A percentile compares a stretch with the other conserved stretches of the same genome.
Conservation (phyloP, 306 rosid species). For the Cucumis melo region DNA sequence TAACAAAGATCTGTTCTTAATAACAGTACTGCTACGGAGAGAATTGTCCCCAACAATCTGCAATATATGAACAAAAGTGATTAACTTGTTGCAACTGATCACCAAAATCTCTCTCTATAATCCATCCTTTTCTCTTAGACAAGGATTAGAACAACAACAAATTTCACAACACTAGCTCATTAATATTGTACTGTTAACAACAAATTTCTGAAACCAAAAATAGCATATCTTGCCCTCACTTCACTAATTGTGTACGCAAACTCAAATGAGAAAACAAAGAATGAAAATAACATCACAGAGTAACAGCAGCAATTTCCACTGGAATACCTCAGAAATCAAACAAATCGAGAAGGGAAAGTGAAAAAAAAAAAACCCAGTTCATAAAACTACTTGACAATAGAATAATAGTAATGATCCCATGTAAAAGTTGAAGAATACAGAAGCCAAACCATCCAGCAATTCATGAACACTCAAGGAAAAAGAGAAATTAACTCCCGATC, state of each 20-base stretch:
- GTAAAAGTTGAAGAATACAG: conserved; percentile 10
- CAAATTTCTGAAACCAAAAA: not conserved
- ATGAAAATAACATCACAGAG: not conserved
- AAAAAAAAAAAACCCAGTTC: conserved; percentile 7
- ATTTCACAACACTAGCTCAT: not conserved
- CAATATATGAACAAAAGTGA: not conserved
- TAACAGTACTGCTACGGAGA: conserved; percentile 18
- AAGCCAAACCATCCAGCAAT: not conserved
- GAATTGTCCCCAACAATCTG: conserved; percentile 26
- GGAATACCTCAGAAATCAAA: not conserved
- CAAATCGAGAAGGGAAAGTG: not conserved
- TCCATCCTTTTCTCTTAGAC: not conserved
- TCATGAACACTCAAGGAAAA: not conserved
- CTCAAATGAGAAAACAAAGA: not conserved
- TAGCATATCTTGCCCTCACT: not conserved
- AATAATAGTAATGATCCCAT: not conserved
- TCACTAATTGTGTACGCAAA: not conserved
- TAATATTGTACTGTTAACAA: not conserved
- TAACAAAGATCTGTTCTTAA: conserved; percentile 12
- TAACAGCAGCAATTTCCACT: not conserved
- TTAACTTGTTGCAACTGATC: not conserved
- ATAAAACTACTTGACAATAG: conserved; percentile 1
- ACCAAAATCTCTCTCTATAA: not conserved
- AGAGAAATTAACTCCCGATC: not conserved
- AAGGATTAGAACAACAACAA: not conserved